Base-by-base conservation (phyloP, 208 protist genomes). In the Porcisia hertigi region DNA sequence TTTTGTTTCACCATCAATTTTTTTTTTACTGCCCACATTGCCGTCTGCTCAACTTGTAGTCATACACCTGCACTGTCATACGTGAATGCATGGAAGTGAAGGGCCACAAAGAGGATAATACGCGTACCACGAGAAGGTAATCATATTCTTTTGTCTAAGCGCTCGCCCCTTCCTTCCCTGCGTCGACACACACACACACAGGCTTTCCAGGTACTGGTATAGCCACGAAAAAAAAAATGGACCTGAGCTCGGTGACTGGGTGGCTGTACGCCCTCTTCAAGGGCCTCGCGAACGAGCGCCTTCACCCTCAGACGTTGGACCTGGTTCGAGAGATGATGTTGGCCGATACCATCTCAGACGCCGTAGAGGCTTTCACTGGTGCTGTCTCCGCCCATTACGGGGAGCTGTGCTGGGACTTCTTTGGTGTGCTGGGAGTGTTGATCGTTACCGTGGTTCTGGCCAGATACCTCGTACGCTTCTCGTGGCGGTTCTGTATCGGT, bases 391-490 rank as follows among this genome's bases (percentile, higher is more conserved):
- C 52, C 30, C 64, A 76, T 23, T 65, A 65, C 3, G 75, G 82
- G 65, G 77, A 84, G 18, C 86, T 90, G 23, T 86, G 79, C 81
- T 47, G 85, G 66, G 83, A 88, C 82, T 53, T 88, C 18, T 57
- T 85, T 39, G 20, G 88, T 23, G 41, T 88, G 25, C 25, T 71
- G 30, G 71, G 66, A 14, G 64, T 80, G 30, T 14, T 84, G 0
- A 47, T 86, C 47, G 77, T 86, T 6, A 70, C 79, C 11, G 30
- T 88, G 4, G 53, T 85, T 25, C 2, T 88, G 7, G 25, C 43
- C 65, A 86, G 79, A 47, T 90, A 79, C 75, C 39, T 81, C 43
- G 74, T 76, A 47, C 83, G 83, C 41, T 88, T 82, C 58, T 79
- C 65, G 18, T 86, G 80, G 62, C 86, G 83, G 83, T 47, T 86